Evolutionary conservation across 2,329 filamentous ascomycete species (phyloP), one percentile per base, ranked within the genome.

Genomic region (Epichloe gansuensis): DNA sequence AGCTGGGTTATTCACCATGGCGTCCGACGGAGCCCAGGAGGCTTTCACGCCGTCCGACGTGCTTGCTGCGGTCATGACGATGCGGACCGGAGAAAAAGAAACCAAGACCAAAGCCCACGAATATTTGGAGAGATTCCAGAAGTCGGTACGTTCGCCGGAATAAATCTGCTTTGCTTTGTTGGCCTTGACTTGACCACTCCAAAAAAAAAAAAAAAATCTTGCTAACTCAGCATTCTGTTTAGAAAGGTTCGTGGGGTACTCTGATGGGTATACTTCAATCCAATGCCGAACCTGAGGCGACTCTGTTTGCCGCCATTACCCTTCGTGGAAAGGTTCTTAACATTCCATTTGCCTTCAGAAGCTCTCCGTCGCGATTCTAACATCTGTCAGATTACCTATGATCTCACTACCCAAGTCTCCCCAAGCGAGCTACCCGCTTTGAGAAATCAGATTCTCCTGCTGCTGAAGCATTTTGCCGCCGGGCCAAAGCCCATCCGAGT

Each of bases 221-320:
- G 25, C 51, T 55, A 45, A 55, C 25, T n/a, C 17, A 11, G 5
- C 21, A 34, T 12, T 21, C n/a, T 58, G 51, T 42, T 35, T 66
- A 95, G 89, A 78, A 87, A 65, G 88, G 89, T 67, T 93, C 93
- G 60, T 98, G 93, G 93, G 85, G 84, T 45, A 85, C 86, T 46
- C 91, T 90, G 57, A 85, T 96, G 67, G 81, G 83, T 51, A 88
- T 98, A 57, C 75, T 98, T 57, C 88, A 95, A 68, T 87, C 88
- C 48, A 78, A 85, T 57, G 81, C 86, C 52, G 85, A 91, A 57
- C 78, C 86, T 49, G 90, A 95, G 68, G 88, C 88, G 28, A 93
- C 93, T 67, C 76, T 98, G 55, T 98, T 98, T 69, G 93, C 93
- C 46, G 93, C 93, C 54, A 97, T 91, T 46, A 98, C 93, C 50